Conservation (phyloP, 306 rosid species). For the Pachyrhizus erosus region DNA sequence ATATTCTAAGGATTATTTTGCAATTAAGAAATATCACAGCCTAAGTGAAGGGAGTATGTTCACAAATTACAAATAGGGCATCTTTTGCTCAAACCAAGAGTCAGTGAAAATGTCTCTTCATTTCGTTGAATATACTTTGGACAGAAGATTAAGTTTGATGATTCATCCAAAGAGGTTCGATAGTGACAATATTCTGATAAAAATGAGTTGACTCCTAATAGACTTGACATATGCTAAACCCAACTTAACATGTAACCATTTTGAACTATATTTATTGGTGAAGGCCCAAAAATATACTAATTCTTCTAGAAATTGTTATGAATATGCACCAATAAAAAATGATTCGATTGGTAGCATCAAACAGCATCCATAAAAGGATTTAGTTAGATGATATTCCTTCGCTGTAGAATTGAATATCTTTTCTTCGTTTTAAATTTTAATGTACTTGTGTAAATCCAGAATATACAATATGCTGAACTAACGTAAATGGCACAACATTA, state of each 20-base stretch:
- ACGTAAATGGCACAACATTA: not conserved
- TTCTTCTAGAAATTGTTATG: not conserved
- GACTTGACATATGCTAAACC: not conserved
- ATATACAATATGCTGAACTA: not conserved
- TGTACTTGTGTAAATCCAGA: not conserved
- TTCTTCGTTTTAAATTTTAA: not conserved
- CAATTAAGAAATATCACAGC: not conserved
- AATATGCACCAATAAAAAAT: not conserved
- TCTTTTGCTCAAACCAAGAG: slow-evolving; percentile 30
- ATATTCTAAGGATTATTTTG: slow-evolving; percentile 5
- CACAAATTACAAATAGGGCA: not conserved
- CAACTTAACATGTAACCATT: not conserved
- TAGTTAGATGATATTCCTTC: not conserved
- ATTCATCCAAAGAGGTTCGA: slow-evolving; percentile 15
- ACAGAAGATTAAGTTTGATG: not conserved
- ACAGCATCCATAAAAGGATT: not conserved
- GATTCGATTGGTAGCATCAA: not conserved
- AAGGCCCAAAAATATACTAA: not conserved
- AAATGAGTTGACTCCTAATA: not conserved
- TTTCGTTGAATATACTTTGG: slow-evolving; percentile 18
- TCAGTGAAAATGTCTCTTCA: slow-evolving; percentile 15
- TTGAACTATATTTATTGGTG: not conserved
- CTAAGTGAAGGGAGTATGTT: not conserved
- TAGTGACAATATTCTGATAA: slow-evolving; percentile 7
- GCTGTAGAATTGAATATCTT: not conserved